Evolutionary conservation across 2,329 filamentous ascomycete genomes (phyloP).

Genomic region (Sporothrix luriei): DNA sequence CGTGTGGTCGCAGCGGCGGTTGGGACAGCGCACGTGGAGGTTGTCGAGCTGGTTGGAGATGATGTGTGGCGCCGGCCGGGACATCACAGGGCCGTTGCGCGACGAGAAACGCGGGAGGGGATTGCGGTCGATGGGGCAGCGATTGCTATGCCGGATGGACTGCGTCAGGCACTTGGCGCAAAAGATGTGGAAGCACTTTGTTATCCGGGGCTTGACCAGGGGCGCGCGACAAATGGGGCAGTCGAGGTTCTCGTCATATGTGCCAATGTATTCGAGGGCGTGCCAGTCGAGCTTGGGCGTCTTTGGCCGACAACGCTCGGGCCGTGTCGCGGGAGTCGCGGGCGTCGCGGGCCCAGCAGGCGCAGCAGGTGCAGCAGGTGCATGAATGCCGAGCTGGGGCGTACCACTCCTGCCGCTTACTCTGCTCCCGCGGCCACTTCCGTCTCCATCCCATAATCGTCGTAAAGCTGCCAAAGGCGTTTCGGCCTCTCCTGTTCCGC

Average conservation of each 20-base stretch:
- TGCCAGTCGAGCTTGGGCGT: slow-evolving; percentile 42
- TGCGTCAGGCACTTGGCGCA: slow-evolving; percentile 60
- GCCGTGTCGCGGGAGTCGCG: too few species aligned
- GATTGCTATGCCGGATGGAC: slow-evolving; percentile 48
- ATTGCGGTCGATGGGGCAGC: slow-evolving; percentile 63
- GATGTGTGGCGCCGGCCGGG: slow-evolving; percentile 47
- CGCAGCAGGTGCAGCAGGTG: too few species aligned
- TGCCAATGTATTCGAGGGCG: slow-evolving; percentile 41
- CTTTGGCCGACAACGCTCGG: slow-evolving; percentile 4
- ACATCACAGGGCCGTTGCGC: slow-evolving; percentile 32
- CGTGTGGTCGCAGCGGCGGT: slow-evolving; percentile 56
- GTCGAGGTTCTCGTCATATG: slow-evolving; percentile 44
- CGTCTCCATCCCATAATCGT: too few species aligned
- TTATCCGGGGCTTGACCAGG: slow-evolving; percentile 62
- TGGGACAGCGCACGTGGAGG: slow-evolving; percentile 62
- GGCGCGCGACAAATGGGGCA: slow-evolving; percentile 59
- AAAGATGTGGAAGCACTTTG: slow-evolving; percentile 65
- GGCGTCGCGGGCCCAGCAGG: too few species aligned
- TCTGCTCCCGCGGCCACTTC: background rate
- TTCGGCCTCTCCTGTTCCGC: background rate
- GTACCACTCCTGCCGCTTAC: too few species aligned
- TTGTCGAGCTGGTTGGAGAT: slow-evolving; percentile 64
- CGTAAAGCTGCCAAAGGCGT: too few species aligned
- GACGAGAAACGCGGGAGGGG: slow-evolving; percentile 44
- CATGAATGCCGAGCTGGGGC: background rate